These are phyloP conservation scores for Sedum album DNA, from an alignment of 164 flowering plant genomes.

Conservation along the genomic window DNA sequence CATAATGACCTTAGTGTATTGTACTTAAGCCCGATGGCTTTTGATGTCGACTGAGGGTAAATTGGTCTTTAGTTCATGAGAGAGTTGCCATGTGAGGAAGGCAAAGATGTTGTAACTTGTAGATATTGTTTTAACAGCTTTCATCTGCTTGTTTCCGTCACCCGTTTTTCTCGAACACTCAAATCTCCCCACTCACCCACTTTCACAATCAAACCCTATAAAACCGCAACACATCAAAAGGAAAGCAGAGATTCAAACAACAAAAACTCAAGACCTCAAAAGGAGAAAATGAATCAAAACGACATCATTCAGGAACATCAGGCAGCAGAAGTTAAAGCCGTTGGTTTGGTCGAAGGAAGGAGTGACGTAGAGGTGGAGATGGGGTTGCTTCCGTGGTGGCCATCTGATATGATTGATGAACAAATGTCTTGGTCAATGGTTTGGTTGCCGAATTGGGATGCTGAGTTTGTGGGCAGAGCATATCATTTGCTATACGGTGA, in stretches of 20 bases:
- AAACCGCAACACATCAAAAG: neutral
- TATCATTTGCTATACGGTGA: constrained; percentile 20
- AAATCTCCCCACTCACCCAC: neutral
- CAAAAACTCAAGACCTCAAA: no score
- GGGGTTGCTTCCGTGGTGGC: constrained; percentile 7
- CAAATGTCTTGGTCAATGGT: constrained; percentile 40
- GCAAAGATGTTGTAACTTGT: neutral
- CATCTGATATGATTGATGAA: constrained; percentile 29
- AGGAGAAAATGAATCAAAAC: no score
- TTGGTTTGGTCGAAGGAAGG: no score
- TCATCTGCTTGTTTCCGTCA: neutral
- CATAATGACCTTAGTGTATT: neutral
- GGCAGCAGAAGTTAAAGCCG: no score
- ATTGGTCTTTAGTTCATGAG: neutral
- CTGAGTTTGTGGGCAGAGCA: constrained; percentile 21
- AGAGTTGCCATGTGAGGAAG: neutral
- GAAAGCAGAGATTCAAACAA: neutral
- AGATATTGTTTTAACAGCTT: neutral
- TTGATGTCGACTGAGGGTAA: neutral
- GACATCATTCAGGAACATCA: no score
- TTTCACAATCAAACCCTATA: neutral
- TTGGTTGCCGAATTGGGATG: constrained; percentile 37
- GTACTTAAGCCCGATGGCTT: neutral
- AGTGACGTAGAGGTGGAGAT: constrained; percentile 5
- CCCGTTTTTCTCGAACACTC: neutral